Evolutionary conservation across 139 green algal genomes (phyloP).

Genomic region (Chlorella sp.): DNA sequence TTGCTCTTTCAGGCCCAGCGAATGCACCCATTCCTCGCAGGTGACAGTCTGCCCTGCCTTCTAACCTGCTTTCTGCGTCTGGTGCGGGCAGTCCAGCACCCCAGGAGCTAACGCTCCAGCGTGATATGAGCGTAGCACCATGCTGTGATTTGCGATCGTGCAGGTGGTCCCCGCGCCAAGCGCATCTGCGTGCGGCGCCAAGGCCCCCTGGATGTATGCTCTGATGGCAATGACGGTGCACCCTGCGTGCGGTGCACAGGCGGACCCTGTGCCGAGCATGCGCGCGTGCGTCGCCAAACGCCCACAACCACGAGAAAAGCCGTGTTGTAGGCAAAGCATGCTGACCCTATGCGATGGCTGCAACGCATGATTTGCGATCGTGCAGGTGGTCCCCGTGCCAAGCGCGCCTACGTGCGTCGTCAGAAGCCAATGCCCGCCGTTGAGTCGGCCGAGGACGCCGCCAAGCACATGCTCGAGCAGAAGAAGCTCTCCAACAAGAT

Average conservation of each 20-base stretch:
- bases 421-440: constrained; percentile 17
- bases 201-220: too few relatives aligned
- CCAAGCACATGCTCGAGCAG: constrained; percentile 51
- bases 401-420: constrained; percentile 14
- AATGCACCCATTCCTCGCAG: too few relatives aligned
- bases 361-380: background rate
- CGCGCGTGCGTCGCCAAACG: background rate
- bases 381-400: background rate
- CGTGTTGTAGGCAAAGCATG: background rate
- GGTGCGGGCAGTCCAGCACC: too few relatives aligned
- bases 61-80: too few relatives aligned
- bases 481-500: constrained; percentile 78
- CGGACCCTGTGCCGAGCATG: background rate
- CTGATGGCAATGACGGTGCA: too few relatives aligned
- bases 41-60: too few relatives aligned
- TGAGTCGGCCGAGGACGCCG: constrained; percentile 39
- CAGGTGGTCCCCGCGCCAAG: background rate
- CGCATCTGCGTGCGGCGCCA: constrained; percentile 15
- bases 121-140: too few relatives aligned
- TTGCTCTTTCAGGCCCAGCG: too few relatives aligned
- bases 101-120: too few relatives aligned
- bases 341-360: background rate
- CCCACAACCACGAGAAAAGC: background rate
- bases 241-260: too few relatives aligned
- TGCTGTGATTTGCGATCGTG: background rate